phyloP scores from a whole-genome alignment of 2,329 filamentous ascomycete genomes.

The Penicillium sp. region DNA sequence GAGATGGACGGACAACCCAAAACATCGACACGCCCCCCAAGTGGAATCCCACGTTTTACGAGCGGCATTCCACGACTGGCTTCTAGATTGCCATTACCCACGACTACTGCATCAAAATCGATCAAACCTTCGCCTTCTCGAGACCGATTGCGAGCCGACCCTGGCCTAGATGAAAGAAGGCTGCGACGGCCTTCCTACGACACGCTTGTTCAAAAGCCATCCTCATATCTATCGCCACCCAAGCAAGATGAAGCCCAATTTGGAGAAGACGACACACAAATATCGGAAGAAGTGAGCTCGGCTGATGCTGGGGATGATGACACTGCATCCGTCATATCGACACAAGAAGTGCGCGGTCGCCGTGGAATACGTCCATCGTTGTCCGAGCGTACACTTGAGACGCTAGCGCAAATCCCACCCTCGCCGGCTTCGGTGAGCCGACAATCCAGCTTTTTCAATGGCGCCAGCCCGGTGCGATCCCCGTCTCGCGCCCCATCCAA shows the following conservation, averaged over 20 bases:
- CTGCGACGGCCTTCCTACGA: slow-evolving; percentile 43
- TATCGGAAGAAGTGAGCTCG: slow-evolving; percentile 13
- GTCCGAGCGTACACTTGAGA: slow-evolving; percentile 82
- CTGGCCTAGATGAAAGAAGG: slow-evolving; percentile 38
- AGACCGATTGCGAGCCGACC: slow-evolving; percentile 47
- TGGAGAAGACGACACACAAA: slow-evolving; percentile 22
- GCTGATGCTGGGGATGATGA: slow-evolving; percentile 14
- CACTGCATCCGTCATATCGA: background rate
- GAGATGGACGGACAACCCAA: slow-evolving; percentile 39
- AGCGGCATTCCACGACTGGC: slow-evolving; percentile 50
- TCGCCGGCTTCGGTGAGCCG: slow-evolving; percentile 69
- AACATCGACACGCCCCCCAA: slow-evolving; percentile 30
- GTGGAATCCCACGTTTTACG: slow-evolving; percentile 45
- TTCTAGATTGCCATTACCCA: slow-evolving; percentile 55
- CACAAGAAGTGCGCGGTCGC: slow-evolving; percentile 25
- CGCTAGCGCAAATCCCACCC: slow-evolving; percentile 71
- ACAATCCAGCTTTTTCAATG: slow-evolving; percentile 70
- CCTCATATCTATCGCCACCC: slow-evolving; percentile 26
- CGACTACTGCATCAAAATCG: slow-evolving; percentile 39
- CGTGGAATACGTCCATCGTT: slow-evolving; percentile 44
- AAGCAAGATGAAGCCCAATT: slow-evolving; percentile 25
- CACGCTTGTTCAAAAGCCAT: slow-evolving; percentile 37
- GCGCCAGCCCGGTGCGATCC: slow-evolving; percentile 60
- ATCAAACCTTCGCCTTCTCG: slow-evolving; percentile 50
- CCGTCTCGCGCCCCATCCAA: slow-evolving; percentile 63